Base-by-base conservation (phyloP, 176 grass and related monocot species). In the Musa itinerans region DNA sequence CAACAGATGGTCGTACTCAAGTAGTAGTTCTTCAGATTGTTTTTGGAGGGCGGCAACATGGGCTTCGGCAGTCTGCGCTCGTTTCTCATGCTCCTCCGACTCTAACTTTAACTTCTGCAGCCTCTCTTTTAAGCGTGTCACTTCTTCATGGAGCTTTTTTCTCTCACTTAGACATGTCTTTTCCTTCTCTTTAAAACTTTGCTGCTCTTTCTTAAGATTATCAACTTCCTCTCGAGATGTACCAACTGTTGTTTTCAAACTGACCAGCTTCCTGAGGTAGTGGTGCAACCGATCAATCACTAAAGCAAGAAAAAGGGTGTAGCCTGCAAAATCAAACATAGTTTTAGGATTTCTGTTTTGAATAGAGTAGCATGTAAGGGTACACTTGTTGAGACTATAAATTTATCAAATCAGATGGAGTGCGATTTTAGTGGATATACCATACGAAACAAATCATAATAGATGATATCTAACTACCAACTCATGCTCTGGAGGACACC, bases 261-360 rank as follows among this genome's bases (percentile, higher is more conserved):
- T 81, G 52, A 90, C 81, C 50, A 91, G 81, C 74, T 97, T 98
- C 48, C 26, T 80, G 34, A 87, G 77, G 54, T 93, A 98, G 78
- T 98, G 90, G 65, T 98, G 94, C 24, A 93, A 62, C 62, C 88
- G 79, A 75, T 98, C 88, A 12, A 98, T 98, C 54, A 91, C 78
- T 51, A 93, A 82, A 64, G 90, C 90, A 64, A 97, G 83, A 73
- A 97, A 97, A 2, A 97, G 82, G 0, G 86, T 78, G 65, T 86
- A 97, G 19, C 90, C 90, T 97, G 73, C 71, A 85, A 72, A 14
- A 74, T 69, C 54, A 27, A 25, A 76, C 4, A 43, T 43, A 43
- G 34, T 43, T 43, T 43, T 6, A 43, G 34, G 34, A 43, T 43
- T 43, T 43, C 34, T 43, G 0, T 43, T 43, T 43, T 43, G 34